Base-by-base conservation (phyloP, 75 land plant species). In the Larix kaempferi region DNA sequence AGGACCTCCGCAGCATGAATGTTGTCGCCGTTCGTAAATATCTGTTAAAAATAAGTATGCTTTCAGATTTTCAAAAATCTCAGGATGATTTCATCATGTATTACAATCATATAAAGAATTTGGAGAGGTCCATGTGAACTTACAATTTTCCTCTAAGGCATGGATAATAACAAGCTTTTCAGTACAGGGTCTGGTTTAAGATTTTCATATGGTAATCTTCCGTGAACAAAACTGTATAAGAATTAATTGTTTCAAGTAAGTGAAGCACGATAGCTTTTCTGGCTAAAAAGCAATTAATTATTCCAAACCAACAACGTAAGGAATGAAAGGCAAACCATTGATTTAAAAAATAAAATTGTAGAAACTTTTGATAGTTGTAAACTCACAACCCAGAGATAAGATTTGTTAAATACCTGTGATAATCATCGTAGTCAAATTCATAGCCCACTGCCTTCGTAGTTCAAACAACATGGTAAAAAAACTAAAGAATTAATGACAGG, bases 71-170 rank as follows among this genome's bases (percentile, higher is more conserved):
- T 10, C 17, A 14, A 65, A 35, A 65, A 65, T 11, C 69, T 27
- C 3, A 35, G 21, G 41, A 35, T 6, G 49, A 6, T 0, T 11
- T 5, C 39, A 15, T 41, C n/a, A 37, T 21, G n/a, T 44, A 44
- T 44, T 44, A 44, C 10, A 44, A 44, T 44, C 52, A 44, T 44
- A 7, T 7, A 6, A 6, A 44, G 8, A 44, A 6, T 7, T 44
- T 44, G 52, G 8, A 44, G 52, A 10, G 19, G 39, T 16, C 23
- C 72, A 35, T n/a, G 19, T 39, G 14, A 27, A 78, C 88, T 14
- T 86, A 91, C 93, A 22, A 88, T 88, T 89, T 92, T 94, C 10
- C 93, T 81, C 59, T 94, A 94, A 39, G 94, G 97, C 94, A 87
- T 89, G 78, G 92, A 90, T 12, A 87, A 84, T 0, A 94, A 78